Conservation (phyloP, 73 alveolate genomes). For the Blepharisma japonicum region DNA sequence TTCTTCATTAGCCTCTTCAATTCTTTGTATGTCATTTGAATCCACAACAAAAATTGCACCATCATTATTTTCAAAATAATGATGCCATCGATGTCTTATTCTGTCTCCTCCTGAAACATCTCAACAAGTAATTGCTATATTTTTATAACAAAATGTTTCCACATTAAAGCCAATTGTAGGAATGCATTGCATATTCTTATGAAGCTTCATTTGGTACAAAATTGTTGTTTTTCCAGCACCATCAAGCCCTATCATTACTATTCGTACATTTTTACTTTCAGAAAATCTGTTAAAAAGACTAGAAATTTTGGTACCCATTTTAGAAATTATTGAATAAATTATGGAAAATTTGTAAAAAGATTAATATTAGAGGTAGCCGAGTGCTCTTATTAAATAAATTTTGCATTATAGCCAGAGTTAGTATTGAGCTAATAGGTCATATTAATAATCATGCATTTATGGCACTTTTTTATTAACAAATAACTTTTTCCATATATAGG, state of each 20-base stretch:
- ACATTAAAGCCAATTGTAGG: constrained; percentile 58
- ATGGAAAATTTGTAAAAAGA: too few species aligned
- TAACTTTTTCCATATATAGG: too few species aligned
- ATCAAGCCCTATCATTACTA: constrained; percentile 53
- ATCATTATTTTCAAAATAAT: constrained; percentile 66
- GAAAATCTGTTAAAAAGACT: too few species aligned
- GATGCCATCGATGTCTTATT: constrained; percentile 60
- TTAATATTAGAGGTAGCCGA: too few species aligned
- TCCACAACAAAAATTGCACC: constrained; percentile 97
- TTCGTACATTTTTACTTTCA: too few species aligned
- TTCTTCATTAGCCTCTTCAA: constrained; percentile 93
- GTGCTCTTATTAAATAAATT: too few species aligned
- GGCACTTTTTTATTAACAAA: too few species aligned
- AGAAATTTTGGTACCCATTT: too few species aligned
- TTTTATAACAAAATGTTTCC: constrained; percentile 38
- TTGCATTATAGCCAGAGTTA: too few species aligned
- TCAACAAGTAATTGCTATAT: constrained; percentile 64
- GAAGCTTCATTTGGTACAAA: constrained; percentile 36
- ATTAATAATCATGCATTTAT: too few species aligned
- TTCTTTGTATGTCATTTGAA: constrained; percentile 89
- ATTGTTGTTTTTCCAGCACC: constrained; percentile 60
- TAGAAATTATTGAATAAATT: too few species aligned
- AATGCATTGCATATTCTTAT: constrained; percentile 17
- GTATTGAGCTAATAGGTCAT: too few species aligned
- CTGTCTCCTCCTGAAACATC: constrained; percentile 71